A percentile compares a stretch with the other conserved stretches of the same genome.
phyloP scores from a whole-genome alignment of 2,329 filamentous ascomycete genomes.

The Epichloe uncinata region DNA sequence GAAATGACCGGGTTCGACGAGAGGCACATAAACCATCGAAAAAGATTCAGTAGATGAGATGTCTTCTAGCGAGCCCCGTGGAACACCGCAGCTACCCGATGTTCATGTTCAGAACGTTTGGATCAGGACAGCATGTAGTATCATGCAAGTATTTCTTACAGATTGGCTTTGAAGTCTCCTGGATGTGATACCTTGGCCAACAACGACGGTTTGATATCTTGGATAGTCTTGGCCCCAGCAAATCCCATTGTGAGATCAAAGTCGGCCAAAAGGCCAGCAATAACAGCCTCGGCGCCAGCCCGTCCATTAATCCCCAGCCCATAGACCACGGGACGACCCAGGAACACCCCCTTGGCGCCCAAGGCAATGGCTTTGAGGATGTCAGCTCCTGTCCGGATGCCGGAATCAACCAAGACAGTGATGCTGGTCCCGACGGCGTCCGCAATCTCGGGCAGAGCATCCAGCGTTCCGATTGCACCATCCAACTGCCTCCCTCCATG shows the following conservation, averaged over 20 bases:
- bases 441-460: constrained; percentile 29
- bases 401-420: constrained; percentile 39
- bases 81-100: too few species aligned
- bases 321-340: constrained; percentile 29
- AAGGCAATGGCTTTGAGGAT: constrained; percentile 27
- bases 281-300: constrained; percentile 40
- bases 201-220: constrained; percentile 21
- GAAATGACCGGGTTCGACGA: constrained; percentile 26
- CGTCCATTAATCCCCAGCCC: constrained; percentile 22
- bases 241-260: constrained; percentile 42
- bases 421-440: constrained; percentile 45
- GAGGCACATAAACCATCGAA: constrained; percentile 19
- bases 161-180: constrained; percentile 19
- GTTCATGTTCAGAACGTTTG: too few species aligned
- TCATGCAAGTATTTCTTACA: constrained; percentile 8
- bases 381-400: constrained; percentile 26
- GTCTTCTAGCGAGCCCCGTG: not conserved
- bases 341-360: constrained; percentile 26
- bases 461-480: constrained; percentile 34
- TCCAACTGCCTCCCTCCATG: constrained; percentile 31
- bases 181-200: constrained; percentile 21
- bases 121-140: too few species aligned
- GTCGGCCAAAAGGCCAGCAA: constrained; percentile 28
- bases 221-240: constrained; percentile 32
- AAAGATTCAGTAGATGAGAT: constrained; percentile 14